Percentiles rank a stretch among this genome's conserved stretches.
Conservation (phyloP, 345 rosid genomes). For the Eucalyptus decipiens region DNA sequence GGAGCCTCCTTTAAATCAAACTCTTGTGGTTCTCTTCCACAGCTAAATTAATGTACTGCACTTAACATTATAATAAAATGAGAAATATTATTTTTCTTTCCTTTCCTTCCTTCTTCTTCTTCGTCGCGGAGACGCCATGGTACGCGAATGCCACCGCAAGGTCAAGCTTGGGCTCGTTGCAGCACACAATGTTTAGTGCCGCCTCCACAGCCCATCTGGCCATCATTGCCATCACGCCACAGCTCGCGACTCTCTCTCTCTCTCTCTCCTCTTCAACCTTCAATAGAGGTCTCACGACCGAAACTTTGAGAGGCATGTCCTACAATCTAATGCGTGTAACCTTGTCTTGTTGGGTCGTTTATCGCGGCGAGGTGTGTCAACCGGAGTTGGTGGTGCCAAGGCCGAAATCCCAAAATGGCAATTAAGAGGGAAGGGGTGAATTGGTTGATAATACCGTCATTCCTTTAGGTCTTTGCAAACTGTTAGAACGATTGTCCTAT, state of each 20-base stretch:
- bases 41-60: not conserved
- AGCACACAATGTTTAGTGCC: not conserved
- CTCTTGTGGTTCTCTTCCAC: not conserved
- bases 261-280: not conserved
- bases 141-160: not conserved
- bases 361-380: not conserved
- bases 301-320: not conserved
- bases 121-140: not conserved
- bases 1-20: not conserved
- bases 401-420: not conserved
- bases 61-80: not conserved
- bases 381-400: not conserved
- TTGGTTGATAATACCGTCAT: not conserved
- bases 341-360: not conserved
- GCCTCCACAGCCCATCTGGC: not conserved
- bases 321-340: not conserved
- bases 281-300: not conserved
- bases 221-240: not conserved
- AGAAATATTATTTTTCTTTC: not conserved
- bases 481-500: not conserved
- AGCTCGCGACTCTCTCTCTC: not conserved
- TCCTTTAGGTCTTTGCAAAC: not conserved
- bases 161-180: not conserved
- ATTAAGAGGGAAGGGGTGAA: not conserved
- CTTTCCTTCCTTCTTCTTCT: not conserved